phyloP scores from a whole-genome alignment of 768 basidiomycete species.

The Piloderma croceum region DNA sequence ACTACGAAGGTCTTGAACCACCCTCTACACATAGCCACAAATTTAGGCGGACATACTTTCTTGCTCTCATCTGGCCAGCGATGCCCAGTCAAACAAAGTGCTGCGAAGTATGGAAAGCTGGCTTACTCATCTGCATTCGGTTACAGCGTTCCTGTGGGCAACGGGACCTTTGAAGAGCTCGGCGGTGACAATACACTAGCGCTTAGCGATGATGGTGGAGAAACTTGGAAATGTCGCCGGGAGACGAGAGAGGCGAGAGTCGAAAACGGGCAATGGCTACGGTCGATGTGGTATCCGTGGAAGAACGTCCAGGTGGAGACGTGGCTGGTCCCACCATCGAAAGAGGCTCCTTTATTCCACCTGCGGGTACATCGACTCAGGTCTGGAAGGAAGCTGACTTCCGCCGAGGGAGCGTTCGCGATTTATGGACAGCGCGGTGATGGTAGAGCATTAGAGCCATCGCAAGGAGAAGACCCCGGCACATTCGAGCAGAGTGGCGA shows the following conservation, averaged over 20 bases:
- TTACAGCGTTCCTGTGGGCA: conserved; percentile 67
- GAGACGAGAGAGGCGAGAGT: conserved; percentile 57
- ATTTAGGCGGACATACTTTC: conserved; percentile 60
- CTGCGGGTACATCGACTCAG: conserved; percentile 60
- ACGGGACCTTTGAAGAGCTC: conserved; percentile 62
- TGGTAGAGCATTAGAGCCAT: conserved; percentile 39
- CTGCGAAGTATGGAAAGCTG: conserved; percentile 75
- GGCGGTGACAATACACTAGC: conserved; percentile 69
- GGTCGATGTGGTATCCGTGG: conserved; percentile 75
- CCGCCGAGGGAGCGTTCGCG: conserved; percentile 68
- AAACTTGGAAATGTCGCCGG: conserved; percentile 66
- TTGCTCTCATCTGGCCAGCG: conserved; percentile 73
- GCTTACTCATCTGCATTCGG: conserved; percentile 76
- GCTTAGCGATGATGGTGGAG: conserved; percentile 63
- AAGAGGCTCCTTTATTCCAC: conserved; percentile 59
- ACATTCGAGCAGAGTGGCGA: conserved; percentile 42
- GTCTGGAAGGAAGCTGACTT: conserved; percentile 43
- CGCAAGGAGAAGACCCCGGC: conserved; percentile 25
- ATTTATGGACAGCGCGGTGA: conserved; percentile 62
- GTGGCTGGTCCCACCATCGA: conserved; percentile 62
- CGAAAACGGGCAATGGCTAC: conserved; percentile 49
- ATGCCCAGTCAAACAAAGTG: conserved; percentile 71
- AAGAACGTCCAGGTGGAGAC: conserved; percentile 68
- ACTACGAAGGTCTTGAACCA: conserved; percentile 50
- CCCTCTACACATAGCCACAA: conserved; percentile 64